phyloP scores from a whole-genome alignment of 139 green algal species.

The Haematococcus lacustris region DNA sequence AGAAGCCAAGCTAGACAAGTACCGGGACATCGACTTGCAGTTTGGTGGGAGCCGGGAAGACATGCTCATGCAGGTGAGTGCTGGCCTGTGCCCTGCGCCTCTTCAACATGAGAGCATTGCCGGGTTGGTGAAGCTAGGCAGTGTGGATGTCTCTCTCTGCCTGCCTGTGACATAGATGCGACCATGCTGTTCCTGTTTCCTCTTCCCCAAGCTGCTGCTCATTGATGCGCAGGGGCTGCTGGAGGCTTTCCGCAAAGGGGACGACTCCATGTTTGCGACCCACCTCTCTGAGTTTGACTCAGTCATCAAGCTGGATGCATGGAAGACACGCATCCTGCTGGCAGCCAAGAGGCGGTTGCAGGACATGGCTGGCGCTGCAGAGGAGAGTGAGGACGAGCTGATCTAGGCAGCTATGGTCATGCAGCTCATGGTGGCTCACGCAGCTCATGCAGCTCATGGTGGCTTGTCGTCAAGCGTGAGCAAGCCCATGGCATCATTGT shows the following conservation, averaged over 20 bases:
- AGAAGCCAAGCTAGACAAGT: constrained; percentile 57
- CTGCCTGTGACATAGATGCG: too few species aligned
- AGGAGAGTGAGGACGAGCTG: constrained; percentile 13
- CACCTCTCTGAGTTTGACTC: constrained; percentile 83
- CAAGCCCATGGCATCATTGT: too few species aligned
- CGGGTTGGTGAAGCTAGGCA: too few species aligned
- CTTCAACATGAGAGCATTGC: too few species aligned
- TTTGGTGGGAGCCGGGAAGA: constrained; percentile 62
- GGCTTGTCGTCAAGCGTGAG: too few species aligned
- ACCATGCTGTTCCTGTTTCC: too few species aligned
- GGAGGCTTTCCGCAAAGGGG: constrained; percentile 30
- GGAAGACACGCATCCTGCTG: constrained; percentile 62
- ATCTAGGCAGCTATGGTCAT: too few species aligned
- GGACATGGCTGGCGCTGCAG: constrained; percentile 13
- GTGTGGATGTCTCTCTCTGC: too few species aligned
- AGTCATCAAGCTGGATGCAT: constrained; percentile 81
- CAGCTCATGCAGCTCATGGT: too few species aligned
- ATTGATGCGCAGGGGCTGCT: constrained; percentile 38
- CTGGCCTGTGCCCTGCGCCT: too few species aligned
- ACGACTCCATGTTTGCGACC: constrained; percentile 75
- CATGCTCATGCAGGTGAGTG: constrained; percentile 43
- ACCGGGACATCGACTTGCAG: constrained; percentile 71
- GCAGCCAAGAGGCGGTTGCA: constrained; percentile 21
- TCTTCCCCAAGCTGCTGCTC: too few species aligned
- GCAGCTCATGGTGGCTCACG: too few species aligned